A percentile compares a stretch with the other conserved stretches of the same genome.
These are phyloP conservation scores for Escallonia rubra DNA, from an alignment of 129 eudicot genomes.

Conservation along the genomic window DNA sequence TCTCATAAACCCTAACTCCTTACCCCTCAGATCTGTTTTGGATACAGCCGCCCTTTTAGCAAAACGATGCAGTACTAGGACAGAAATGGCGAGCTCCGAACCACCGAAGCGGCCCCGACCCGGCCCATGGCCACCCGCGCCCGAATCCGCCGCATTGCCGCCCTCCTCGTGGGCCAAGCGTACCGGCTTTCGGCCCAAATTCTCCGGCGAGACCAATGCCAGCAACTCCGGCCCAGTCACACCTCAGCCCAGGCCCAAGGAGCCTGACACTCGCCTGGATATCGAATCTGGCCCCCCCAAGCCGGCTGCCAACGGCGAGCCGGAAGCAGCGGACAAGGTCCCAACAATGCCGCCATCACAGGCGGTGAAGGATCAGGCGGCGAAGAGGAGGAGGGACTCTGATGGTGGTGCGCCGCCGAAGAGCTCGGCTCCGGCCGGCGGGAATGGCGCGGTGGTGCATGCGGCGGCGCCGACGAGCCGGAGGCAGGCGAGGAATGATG, in stretches of 20 bases:
- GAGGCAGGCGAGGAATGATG: conserved; percentile 49
- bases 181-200: conserved; percentile 93
- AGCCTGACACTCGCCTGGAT: conserved; percentile 24
- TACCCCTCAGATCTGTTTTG: conserved; percentile 5
- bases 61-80: conserved; percentile 4
- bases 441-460: conserved; percentile 41
- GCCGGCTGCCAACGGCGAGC: conserved; percentile 33
- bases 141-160: conserved; percentile 70
- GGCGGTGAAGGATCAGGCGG: conserved; percentile 34
- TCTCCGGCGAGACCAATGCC: conserved; percentile 92
- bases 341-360: not conserved
- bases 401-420: conserved; percentile 34
- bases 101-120: conserved; percentile 57
- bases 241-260: conserved; percentile 39
- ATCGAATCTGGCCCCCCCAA: conserved; percentile 59
- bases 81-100: conserved; percentile 64
- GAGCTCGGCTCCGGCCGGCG: conserved; percentile 11
- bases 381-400: conserved; percentile 60
- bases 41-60: not conserved
- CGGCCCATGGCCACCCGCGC: conserved; percentile 61
- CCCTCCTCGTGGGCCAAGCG: conserved; percentile 95
- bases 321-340: conserved; percentile 19
- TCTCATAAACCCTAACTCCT: not conserved
- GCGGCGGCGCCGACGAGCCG: conserved; percentile 19
- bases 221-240: conserved; percentile 70